Conservation (phyloP, 2,329 filamentous ascomycete species). For the Trichoderma asperellum region DNA sequence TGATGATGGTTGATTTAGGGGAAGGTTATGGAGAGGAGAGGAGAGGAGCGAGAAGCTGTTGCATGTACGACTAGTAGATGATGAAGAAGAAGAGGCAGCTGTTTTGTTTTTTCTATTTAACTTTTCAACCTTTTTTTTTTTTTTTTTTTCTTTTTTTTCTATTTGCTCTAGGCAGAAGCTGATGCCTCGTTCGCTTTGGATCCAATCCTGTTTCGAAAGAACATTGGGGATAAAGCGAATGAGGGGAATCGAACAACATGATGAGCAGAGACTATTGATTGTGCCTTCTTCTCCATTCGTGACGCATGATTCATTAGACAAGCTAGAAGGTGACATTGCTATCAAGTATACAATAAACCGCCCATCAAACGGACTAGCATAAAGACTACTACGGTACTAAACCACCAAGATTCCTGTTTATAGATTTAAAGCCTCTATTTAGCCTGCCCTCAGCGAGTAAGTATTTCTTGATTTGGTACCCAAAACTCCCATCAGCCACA, state of each 20-base stretch:
- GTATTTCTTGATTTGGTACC: background rate
- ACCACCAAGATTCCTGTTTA: background rate
- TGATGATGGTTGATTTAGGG: constrained; percentile 28
- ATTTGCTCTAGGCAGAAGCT: constrained; percentile 19
- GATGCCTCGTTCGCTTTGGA: background rate
- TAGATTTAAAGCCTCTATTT: background rate
- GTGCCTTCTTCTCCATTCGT: background rate
- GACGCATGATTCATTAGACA: background rate
- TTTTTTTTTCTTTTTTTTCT: background rate
- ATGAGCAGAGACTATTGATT: background rate
- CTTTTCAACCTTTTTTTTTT: background rate
- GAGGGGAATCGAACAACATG: constrained; percentile 15
- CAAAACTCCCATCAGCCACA: background rate
- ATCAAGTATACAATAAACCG: background rate
- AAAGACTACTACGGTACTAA: background rate
- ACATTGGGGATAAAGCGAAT: background rate
- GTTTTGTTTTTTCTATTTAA: constrained; percentile 18
- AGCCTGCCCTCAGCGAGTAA: background rate
- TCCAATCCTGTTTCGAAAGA: background rate
- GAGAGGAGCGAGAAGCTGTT: constrained; percentile 27
- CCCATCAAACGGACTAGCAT: background rate
- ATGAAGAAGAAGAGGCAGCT: background rate
- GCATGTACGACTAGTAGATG: constrained; percentile 42
- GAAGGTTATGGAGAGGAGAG: constrained; percentile 31
- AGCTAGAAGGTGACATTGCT: background rate